These are phyloP conservation scores for Colletotrichum eremochloae DNA, from an alignment of 2,329 filamentous ascomycete genomes.

Conservation along the genomic window DNA sequence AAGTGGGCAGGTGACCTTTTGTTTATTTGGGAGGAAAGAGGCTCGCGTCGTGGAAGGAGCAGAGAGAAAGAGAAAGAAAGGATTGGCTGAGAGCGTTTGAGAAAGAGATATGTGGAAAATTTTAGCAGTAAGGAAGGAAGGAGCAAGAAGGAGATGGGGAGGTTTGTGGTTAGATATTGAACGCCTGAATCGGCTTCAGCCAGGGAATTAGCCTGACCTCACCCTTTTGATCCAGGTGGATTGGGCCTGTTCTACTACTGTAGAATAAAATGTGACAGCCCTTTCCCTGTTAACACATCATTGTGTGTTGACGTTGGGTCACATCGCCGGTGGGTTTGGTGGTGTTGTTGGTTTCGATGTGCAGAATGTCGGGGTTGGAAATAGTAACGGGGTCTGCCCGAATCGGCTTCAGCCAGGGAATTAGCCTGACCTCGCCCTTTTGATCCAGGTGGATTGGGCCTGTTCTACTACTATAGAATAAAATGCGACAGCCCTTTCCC, in stretches of 20 bases:
- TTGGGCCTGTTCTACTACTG: neutral
- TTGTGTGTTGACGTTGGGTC: neutral
- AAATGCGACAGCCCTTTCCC: neutral
- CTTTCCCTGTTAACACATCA: neutral
- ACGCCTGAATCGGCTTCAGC: neutral
- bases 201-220: no score
- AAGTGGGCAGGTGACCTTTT: no score
- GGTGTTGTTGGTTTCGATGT: no score
- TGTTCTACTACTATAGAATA: neutral
- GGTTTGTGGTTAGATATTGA: neutral
- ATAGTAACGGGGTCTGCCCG: no score
- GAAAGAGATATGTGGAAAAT: neutral
- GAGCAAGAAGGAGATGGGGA: neutral
- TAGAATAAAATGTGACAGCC: neutral
- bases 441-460: neutral
- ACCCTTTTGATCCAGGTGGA: neutral
- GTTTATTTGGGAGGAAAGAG: no score
- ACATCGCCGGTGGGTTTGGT: neutral
- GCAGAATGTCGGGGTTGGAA: no score
- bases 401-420: neutral
- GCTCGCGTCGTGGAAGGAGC: neutral
- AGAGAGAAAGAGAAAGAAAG: neutral
- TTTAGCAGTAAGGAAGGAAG: neutral
- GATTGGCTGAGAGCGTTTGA: neutral
- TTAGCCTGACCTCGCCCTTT: neutral